These are phyloP conservation scores for Corylus avellana DNA, from an alignment of 306 rosid species.

Conservation along the genomic window DNA sequence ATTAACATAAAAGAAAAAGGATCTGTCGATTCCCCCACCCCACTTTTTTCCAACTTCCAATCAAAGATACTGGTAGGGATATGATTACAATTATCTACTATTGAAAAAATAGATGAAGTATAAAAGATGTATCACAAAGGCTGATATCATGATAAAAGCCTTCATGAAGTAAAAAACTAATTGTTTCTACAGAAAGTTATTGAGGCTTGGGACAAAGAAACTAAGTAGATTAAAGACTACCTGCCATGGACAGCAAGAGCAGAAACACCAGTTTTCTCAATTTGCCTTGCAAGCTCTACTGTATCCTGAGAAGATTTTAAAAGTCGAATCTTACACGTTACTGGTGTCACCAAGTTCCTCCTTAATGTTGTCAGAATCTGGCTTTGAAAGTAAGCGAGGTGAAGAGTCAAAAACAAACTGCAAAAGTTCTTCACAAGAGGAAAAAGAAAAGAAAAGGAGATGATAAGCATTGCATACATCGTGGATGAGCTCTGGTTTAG, in stretches of 20 bases:
- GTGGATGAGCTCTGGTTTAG: constrained; percentile 79
- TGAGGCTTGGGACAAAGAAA: constrained; percentile 12
- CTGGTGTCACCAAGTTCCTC: constrained; percentile 79
- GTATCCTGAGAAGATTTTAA: constrained; percentile 70
- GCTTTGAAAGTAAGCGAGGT: constrained; percentile 20
- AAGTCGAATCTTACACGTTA: constrained; percentile 90
- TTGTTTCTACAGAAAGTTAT: neutral
- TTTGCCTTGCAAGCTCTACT: constrained; percentile 78
- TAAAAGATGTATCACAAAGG: constrained; percentile 12
- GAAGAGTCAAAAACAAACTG: constrained; percentile 15
- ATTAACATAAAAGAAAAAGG: neutral
- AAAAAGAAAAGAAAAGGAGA: constrained; percentile 15
- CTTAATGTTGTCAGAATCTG: constrained; percentile 85
- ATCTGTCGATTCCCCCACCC: neutral
- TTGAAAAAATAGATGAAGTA: constrained; percentile 1
- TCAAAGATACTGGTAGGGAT: neutral
- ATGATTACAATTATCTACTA: neutral
- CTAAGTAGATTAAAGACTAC: constrained; percentile 34
- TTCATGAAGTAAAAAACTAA: constrained; percentile 13
- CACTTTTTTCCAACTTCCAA: neutral
- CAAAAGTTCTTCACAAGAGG: neutral
- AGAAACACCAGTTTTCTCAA: constrained; percentile 87
- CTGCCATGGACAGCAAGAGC: constrained; percentile 96
- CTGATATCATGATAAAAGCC: constrained; percentile 7
- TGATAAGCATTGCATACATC: constrained; percentile 51